Evolutionary conservation across 2,329 filamentous ascomycete species (phyloP).

Genomic region (Talaromyces sp.): DNA sequence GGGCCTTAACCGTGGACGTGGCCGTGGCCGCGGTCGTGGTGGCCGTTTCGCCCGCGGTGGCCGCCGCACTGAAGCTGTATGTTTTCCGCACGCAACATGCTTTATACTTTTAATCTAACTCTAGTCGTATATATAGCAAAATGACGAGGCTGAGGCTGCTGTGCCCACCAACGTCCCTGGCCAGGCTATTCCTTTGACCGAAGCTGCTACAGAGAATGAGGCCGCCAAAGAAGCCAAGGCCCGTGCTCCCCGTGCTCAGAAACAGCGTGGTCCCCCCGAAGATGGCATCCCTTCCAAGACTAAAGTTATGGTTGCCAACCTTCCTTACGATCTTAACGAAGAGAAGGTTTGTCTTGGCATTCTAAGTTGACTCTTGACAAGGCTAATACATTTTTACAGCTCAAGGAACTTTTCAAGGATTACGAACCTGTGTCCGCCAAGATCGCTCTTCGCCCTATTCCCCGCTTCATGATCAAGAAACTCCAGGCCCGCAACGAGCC

Average conservation of each 20-base stretch:
- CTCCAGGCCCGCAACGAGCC: slow-evolving; percentile 95
- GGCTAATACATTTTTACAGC: slow-evolving; percentile 53
- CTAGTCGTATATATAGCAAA: slow-evolving; percentile 19
- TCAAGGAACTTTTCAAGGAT: slow-evolving; percentile 92
- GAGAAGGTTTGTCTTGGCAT: slow-evolving; percentile 69
- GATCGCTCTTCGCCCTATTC: slow-evolving; percentile 97
- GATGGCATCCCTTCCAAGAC: slow-evolving; percentile 98
- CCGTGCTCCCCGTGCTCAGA: slow-evolving; percentile 54
- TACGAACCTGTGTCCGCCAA: slow-evolving; percentile 94
- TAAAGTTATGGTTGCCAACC: slow-evolving; percentile 99
- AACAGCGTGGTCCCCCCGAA: slow-evolving; percentile 91
- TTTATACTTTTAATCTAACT: not conserved
- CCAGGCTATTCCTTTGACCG: slow-evolving; percentile 57
- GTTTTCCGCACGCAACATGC: slow-evolving; percentile 23
- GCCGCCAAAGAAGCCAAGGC: slow-evolving; percentile 38
- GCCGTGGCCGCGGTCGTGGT: slow-evolving; percentile 59
- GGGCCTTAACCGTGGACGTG: slow-evolving; percentile 57
- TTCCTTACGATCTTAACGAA: slow-evolving; percentile 96
- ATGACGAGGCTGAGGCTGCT: slow-evolving; percentile 39
- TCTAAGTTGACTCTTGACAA: slow-evolving; percentile 19
- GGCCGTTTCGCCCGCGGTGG: slow-evolving; percentile 66
- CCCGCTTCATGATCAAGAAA: slow-evolving; percentile 99
- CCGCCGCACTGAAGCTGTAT: slow-evolving; percentile 62
- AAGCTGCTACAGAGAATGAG: slow-evolving; percentile 51
- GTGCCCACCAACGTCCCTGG: slow-evolving; percentile 41